Base-by-base conservation (phyloP, 495 filamentous ascomycete species). In the Bacidia gigantensis region DNA sequence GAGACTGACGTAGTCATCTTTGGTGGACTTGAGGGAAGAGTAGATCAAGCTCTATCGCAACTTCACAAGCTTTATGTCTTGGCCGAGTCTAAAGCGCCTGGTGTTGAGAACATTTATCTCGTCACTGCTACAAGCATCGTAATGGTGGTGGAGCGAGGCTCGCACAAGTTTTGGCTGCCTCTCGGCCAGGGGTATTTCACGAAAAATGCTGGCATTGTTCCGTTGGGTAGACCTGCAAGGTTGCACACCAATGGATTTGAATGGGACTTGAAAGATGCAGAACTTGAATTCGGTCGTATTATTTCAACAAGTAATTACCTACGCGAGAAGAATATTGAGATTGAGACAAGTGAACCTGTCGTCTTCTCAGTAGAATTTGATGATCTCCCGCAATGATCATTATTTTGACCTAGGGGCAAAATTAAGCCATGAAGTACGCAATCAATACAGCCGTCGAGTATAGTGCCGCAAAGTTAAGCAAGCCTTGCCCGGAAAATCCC, bases 231-330 rank as follows among this genome's bases (percentile, higher is more conserved):
- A 21, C 79, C 81, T 3, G 79, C 84, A 35, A 54, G 72, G 2
- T 85, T 98, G 56, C 84, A 77, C 2, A 93, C 87, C 0, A 64
- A 67, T 0, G 92, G 92, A 0, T 69, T 98, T 42, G 80, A 90
- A 60, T 98, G 92, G 90, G 87, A 98, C 66, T 83, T 98, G 1
- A 56, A 72, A 52, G 69, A 84, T 50, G 90, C 87, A 84, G 65
- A 72, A 54, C 95, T 89, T 0, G 72, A 77, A 58, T 88, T 97
- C 65, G 92, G 90, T 0, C 80, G 80, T 0, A 78, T 83, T 59
- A 67, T 98, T 55, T 95, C 89, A 60, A 97, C 92, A 43, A 98
- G 92, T 65, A 98, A 98, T 68, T 84, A 89, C 60, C 76, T 94
- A 24, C 67, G 68, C 29, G 70, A 69, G 45, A 68, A 77, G 10